A percentile compares a stretch with the other conserved stretches of the same genome.
Evolutionary conservation across 176 grass and related monocot species (phyloP).

Genomic region (Raddia guianensis): DNA sequence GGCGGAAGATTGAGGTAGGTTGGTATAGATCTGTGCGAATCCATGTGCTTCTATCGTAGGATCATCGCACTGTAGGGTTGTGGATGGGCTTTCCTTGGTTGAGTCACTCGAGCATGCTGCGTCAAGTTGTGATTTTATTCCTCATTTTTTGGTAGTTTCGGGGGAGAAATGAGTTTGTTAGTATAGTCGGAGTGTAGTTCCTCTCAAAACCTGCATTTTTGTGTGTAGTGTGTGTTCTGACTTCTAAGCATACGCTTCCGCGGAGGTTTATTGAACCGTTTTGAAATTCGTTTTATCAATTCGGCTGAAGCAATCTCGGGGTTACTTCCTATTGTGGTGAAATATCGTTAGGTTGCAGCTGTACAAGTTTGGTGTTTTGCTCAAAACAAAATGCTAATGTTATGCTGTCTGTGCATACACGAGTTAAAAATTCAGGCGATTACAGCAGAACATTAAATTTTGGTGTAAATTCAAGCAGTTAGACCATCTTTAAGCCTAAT

Average conservation of each 20-base stretch:
- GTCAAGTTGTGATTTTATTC: conserved; percentile 30
- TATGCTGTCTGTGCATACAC: background rate
- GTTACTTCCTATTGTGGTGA: background rate
- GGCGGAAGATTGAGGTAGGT: conserved; percentile 34
- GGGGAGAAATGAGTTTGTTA: background rate
- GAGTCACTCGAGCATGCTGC: background rate
- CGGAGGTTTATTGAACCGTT: background rate
- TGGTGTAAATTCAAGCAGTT: background rate
- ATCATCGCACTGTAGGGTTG: conserved; percentile 28
- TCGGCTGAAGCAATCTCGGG: background rate
- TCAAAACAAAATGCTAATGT: conserved; percentile 2
- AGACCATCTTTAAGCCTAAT: background rate
- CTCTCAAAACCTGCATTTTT: background rate
- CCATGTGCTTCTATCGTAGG: background rate
- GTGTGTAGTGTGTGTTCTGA: too few relatives aligned
- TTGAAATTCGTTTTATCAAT: background rate
- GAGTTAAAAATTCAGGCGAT: background rate
- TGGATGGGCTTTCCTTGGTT: background rate
- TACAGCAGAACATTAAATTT: background rate
- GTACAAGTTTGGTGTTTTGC: background rate
- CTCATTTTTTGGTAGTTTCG: background rate
- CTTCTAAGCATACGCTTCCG: background rate
- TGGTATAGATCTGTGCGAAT: conserved; percentile 14
- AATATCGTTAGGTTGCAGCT: background rate
- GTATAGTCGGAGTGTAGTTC: background rate